A percentile compares a stretch with the other conserved stretches of the same genome.
These are phyloP conservation scores for Thinopyrum elongatum DNA, from an alignment of 176 grass and related monocot species.

Conservation along the genomic window DNA sequence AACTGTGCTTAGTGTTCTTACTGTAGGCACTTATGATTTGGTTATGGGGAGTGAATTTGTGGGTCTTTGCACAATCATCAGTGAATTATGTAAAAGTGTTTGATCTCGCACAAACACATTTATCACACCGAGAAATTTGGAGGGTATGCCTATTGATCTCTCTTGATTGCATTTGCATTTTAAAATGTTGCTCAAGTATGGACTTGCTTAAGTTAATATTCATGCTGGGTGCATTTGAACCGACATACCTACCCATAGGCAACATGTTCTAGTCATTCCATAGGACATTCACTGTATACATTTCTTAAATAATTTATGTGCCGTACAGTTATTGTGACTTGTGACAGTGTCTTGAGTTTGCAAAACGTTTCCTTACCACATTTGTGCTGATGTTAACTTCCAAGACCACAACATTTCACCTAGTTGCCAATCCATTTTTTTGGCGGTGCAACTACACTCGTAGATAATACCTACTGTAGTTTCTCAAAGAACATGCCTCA, in stretches of 20 bases:
- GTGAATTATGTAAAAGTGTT: conserved; percentile 86
- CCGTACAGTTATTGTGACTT: not conserved
- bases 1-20: conserved; percentile 27
- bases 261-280: not conserved
- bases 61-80: conserved; percentile 92
- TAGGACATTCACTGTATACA: not conserved
- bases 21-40: conserved; percentile 92
- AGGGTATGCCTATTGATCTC: conserved; percentile 58
- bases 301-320: not conserved
- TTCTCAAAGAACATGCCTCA: not conserved
- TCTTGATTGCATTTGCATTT: conserved; percentile 3
- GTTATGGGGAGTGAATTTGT: conserved; percentile 97
- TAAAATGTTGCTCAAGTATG: not conserved
- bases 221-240: not conserved
- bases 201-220: not conserved
- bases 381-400: not conserved
- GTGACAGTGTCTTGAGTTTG: not conserved
- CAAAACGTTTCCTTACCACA: not conserved
- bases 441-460: not conserved
- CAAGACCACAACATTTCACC: not conserved
- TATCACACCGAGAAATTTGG: conserved; percentile 88
- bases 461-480: not conserved
- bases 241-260: not conserved
- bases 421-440: not conserved
- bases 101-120: conserved; percentile 87